A percentile compares a stretch with the other conserved stretches of the same genome.
phyloP scores from a whole-genome alignment of 2,329 filamentous ascomycete species.

The Phyllosticta citriasiana region DNA sequence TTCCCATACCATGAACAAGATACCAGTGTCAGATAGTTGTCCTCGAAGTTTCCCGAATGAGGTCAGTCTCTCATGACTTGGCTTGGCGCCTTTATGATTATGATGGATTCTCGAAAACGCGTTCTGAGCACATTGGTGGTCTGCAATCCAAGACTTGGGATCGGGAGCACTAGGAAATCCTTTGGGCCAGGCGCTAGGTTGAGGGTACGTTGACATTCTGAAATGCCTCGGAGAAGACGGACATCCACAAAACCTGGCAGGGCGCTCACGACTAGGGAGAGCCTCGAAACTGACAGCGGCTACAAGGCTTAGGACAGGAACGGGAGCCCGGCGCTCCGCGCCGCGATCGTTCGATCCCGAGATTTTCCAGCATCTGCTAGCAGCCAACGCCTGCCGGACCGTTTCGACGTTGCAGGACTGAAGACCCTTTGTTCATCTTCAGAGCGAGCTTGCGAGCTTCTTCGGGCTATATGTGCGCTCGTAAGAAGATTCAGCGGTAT shows the following conservation, averaged over 20 bases:
- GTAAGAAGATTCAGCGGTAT: background rate
- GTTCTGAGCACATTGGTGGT: background rate
- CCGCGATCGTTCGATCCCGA: background rate
- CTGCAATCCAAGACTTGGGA: background rate
- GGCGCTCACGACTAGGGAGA: background rate
- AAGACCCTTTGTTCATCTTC: background rate
- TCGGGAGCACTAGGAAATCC: background rate
- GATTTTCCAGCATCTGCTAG: background rate
- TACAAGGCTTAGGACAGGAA: background rate
- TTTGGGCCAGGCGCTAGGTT: background rate
- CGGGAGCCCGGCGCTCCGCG: background rate
- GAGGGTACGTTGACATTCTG: background rate
- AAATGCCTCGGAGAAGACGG: background rate
- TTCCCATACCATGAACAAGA: background rate
- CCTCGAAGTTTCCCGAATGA: too few relatives aligned
- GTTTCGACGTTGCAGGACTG: background rate
- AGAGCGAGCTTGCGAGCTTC: background rate
- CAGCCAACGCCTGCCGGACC: background rate
- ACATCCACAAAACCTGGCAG: background rate
- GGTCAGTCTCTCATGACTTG: too few relatives aligned
- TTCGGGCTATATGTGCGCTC: background rate
- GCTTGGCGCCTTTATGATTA: too few relatives aligned
- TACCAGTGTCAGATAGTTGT: too few relatives aligned
- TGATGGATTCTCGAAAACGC: background rate
- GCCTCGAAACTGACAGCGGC: background rate